Base-by-base conservation (phyloP, 2,329 filamentous ascomycete genomes). In the Colletotrichum sp. region DNA sequence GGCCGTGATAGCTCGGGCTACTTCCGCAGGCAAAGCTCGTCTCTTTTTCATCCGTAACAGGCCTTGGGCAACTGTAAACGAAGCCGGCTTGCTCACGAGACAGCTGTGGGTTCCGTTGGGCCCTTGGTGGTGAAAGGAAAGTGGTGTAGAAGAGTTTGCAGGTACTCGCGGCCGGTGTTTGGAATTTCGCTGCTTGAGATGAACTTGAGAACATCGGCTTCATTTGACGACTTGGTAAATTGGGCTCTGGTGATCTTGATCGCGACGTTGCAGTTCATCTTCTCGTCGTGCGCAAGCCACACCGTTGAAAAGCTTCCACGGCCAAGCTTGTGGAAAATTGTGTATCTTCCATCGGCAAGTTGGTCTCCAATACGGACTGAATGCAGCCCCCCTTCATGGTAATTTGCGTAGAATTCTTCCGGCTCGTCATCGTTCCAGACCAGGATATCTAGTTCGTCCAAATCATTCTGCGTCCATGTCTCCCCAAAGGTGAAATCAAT, bases 101-200 rank as follows among this genome's bases (percentile, higher is more conserved):
- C 44, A 49, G 6, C n/a, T 7, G 0, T 49, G 44, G 2, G 0
- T 21, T 0, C 44, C 44, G 10, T 49, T 49, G 44, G 44, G 44
- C 1, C 44, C 44, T 13, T 49, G 44, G 1, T 49, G 18, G 1
- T 1, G 0, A 49, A 49, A 49, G 18, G 0, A 49, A 49, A 49
- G 18, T 49, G 44, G 2, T 49, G 5, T 7, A 21, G 18, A 49
- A 49, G 10, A 1, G 1, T 4, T 49, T 49, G 44, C n/a, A 49
- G n/a, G n/a, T 49, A 21, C n/a, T 49, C 3, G 0, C 44, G 44
- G 9, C 18, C 6, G 3, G 5, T 2, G 1, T 6, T 2, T 2
- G 44, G 6, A 4, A 49, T 4, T 3, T 4, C 3, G 6, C 10
- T 49, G 0, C 6, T 7, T 21, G 44, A 2, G 0, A 49, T 49